Base-by-base conservation (phyloP, 2,329 filamentous ascomycete genomes). In the Chalara sp. region DNA sequence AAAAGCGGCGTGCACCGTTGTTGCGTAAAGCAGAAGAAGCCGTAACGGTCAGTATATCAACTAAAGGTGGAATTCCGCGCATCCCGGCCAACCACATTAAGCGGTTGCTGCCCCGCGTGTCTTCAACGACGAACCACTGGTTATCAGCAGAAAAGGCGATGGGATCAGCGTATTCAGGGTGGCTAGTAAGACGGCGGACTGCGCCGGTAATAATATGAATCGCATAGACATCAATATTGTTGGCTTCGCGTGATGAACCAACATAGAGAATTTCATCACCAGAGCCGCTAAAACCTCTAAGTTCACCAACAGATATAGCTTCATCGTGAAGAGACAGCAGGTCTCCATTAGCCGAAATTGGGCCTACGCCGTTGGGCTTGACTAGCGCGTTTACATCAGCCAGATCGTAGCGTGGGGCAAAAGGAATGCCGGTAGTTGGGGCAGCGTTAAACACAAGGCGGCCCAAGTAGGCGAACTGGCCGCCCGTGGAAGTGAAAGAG, bases 191-290 rank as follows among this genome's bases (percentile, higher is more conserved):
- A 0, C 72, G 68, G 13, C 70, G 65, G 5, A 75, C 63, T 1
- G 47, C 50, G 6, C 73, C 72, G 1, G 69, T 74, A 1, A 53
- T 54, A 3, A 75, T 49, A 46, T 74, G 58, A 6, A 65, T 65
- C 3, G 71, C 71, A 49, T 68, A 74, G 6, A 74, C 54, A 52
- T 75, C 72, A 51, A 74, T 70, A 46, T 74, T 76, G 53, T 58
- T 67, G 1, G 71, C 70, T 57, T 76, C 72, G 5, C 28, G 48
- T 32, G 42, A 46, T 48, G 32, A 47, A 1, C 71, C 72, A 6
- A 75, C 59, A 56, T 73, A 74, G 0, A 63, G 66, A n/a, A 72
- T 61, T 52, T 74, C 70, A 6, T 64, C 59, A 1, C 72, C 71
- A 4, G 58, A 63, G 6, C 72, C 72, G 6, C 54, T 70, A 54